Evolutionary conservation across 306 rosid genomes (phyloP), one percentile per base, ranked within the genome.

Genomic region (Pterocarpus macrocarpus): DNA sequence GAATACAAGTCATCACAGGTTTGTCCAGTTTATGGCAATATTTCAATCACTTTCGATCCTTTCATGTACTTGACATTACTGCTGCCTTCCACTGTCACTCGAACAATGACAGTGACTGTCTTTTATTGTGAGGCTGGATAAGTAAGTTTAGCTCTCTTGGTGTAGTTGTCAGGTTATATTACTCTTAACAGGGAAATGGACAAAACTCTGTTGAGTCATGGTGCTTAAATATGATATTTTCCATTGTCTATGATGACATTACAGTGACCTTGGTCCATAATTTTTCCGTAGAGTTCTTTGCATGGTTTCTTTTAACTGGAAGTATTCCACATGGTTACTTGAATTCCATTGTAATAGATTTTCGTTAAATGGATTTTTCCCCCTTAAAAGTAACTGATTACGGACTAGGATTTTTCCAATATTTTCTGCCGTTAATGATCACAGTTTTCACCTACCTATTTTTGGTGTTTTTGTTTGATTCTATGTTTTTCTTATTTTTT

Each of bases 61-160:
- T 96, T 96, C 88, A 96, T 96, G 99, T 96, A 96, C 88, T 87
- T 96, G 63, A 93, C 99, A 55, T 63, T 96, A 89, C 99, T 98
- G 41, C 86, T 96, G 32, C 98, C 99, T 89, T 96, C 99, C 55
- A 91, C 94, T 45, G 93, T 87, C 76, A 92, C 89, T 36, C 93
- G 98, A 67, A 83, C 86, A 16, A 89, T 96, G 97, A 88, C 91
- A 11, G 92, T 93, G 59, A 94, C 97, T 59, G 90, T 96, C 76
- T 86, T 94, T 71, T 90, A 90, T 84, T 91, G 90, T 50, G 97
- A 96, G 82, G 78, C 83, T 81, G 81, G 99, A 96, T 69, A 90
- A 86, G 99, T 96, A 87, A 80, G 97, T 78, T 70, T 75, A 47
- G 83, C 79, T 86, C 58, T 47, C 56, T 73, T 79, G 58, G 62